phyloP scores from a whole-genome alignment of 805 yeast genomes.

The Candida patagonica region DNA sequence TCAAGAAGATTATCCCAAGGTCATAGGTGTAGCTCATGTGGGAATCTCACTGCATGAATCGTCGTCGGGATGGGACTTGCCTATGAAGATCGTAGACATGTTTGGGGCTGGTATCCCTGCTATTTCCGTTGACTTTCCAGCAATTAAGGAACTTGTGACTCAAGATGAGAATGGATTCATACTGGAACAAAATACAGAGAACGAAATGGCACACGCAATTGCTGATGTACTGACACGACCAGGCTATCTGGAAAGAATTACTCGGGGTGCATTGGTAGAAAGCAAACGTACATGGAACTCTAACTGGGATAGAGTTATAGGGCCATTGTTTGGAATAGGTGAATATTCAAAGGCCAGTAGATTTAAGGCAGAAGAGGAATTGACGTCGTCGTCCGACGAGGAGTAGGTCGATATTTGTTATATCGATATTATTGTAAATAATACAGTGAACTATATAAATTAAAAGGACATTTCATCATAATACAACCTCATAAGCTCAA shows the following conservation, averaged over 20 bases:
- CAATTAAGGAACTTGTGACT: slow-evolving; percentile 67
- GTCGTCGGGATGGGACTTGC: slow-evolving; percentile 87
- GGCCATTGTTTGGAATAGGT: slow-evolving; percentile 33
- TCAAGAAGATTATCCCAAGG: slow-evolving; percentile 66
- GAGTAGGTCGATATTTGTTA: not conserved
- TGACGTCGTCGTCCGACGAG: slow-evolving; percentile 4
- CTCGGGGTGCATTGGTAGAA: slow-evolving; percentile 65
- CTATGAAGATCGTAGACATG: slow-evolving; percentile 95
- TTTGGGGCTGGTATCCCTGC: slow-evolving; percentile 96
- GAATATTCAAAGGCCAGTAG: slow-evolving; percentile 12
- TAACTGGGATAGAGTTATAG: slow-evolving; percentile 56
- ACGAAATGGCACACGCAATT: slow-evolving; percentile 38
- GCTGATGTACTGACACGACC: slow-evolving; percentile 26
- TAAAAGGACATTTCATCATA: too few species aligned
- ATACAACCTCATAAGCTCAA: too few species aligned
- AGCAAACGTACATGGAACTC: slow-evolving; percentile 62
- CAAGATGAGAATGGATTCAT: slow-evolving; percentile 62
- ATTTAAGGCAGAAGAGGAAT: not conserved
- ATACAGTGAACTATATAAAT: not conserved
- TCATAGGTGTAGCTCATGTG: slow-evolving; percentile 69
- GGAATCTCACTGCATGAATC: slow-evolving; percentile 89
- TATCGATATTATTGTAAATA: not conserved
- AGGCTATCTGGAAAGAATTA: slow-evolving; percentile 32
- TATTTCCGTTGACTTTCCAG: slow-evolving; percentile 63
- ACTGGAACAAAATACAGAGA: slow-evolving; percentile 32